These are phyloP conservation scores for Laguncularia racemosa DNA, from an alignment of 345 rosid genomes.

Conservation along the genomic window DNA sequence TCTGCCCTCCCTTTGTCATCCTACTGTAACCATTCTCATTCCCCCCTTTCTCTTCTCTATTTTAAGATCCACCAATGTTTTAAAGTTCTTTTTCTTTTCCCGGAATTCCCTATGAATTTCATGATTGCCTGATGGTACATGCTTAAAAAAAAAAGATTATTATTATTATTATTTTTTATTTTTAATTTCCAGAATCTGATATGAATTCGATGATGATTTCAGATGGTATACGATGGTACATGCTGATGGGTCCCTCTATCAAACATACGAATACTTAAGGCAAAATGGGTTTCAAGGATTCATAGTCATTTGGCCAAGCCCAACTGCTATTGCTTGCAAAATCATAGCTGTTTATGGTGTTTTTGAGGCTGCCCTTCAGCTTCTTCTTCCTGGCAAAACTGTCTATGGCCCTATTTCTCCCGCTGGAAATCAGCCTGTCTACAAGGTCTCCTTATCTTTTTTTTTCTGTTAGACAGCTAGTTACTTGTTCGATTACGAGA, in stretches of 20 bases:
- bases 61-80: background rate
- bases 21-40: constrained; percentile 36
- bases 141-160: too few species aligned
- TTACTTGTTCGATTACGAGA: too few species aligned
- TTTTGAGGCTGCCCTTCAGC: constrained; percentile 91
- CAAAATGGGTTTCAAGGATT: constrained; percentile 65
- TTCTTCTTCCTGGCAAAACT: constrained; percentile 81
- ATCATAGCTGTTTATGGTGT: constrained; percentile 69
- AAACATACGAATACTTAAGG: constrained; percentile 47
- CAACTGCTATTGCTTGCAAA: constrained; percentile 63
- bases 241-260: constrained; percentile 70
- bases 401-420: constrained; percentile 93
- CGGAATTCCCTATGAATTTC: too few species aligned
- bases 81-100: background rate
- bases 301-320: constrained; percentile 76
- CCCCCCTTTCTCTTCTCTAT: background rate
- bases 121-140: background rate
- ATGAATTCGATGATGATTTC: constrained; percentile 12
- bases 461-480: too few species aligned
- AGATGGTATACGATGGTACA: constrained; percentile 98
- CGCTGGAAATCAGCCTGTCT: constrained; percentile 72
- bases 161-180: background rate
- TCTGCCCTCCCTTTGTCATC: constrained; percentile 93
- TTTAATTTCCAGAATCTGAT: background rate
- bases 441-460: constrained; percentile 76